Evolutionary conservation across 2,329 filamentous ascomycete species (phyloP), one percentile per base, ranked within the genome.

Genomic region (Didymella arachidicola): DNA sequence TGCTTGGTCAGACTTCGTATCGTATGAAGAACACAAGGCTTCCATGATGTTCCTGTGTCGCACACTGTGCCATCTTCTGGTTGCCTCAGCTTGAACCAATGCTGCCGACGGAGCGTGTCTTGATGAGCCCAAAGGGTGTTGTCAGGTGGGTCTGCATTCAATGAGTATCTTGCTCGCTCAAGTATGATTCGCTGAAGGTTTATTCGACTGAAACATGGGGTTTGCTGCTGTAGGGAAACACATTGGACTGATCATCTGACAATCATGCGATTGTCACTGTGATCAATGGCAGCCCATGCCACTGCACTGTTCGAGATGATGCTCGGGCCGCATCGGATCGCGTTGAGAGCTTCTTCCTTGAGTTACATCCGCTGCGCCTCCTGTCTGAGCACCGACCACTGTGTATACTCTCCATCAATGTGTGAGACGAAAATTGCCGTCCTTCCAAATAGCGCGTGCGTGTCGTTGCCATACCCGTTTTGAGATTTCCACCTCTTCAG

Each of bases 331-430:
- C 14, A 39, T 16, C 32, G 18, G 32, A 38, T 48, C 36, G n/a
- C 12, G 26, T 29, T 34, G 7, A 22, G 19, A 16, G 8, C 10
- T n/a, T 4, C 10, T 32, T 18, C 36, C 36, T n/a, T 22, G 7
- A 14, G 41, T 45, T 41, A 19, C 41, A 51, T 39, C 30, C 18
- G 38, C 45, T 55, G n/a, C 39, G 38, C 30, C 38, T 44, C 30
- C 19, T 27, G 30, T 45, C 25, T 29, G 32, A 44, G n/a, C 16
- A 11, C 6, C 36, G 7, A 27, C 11, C 4, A 4, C 7, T 5
- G 7, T 14, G 29, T 25, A 22, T 26, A 34, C 25, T 19, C 38
- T 4, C 19, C 26, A 8, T 14, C 30, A 18, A 16, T 10, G 41
- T 50, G 18, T 32, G 2, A 36, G 27, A 47, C 5, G 18, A 7